A percentile compares a stretch with the other conserved stretches of the same genome.
Evolutionary conservation across 441 rosid genomes (phyloP).

Genomic region (Kokia cookei): DNA sequence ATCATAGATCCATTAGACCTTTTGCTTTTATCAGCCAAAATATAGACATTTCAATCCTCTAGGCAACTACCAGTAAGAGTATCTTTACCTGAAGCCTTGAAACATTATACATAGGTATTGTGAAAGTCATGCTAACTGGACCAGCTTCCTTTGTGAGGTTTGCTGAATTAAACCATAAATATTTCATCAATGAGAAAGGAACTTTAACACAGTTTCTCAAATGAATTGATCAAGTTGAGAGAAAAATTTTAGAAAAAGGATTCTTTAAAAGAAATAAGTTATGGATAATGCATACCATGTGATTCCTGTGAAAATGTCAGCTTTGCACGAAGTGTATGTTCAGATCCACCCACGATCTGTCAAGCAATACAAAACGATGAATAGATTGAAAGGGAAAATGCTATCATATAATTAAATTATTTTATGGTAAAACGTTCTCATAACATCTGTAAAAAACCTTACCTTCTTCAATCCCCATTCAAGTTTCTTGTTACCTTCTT

Average conservation of each 20-base stretch:
- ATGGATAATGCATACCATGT: conserved; percentile 82
- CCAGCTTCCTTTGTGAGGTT: conserved; percentile 93
- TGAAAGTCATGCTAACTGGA: conserved; percentile 96
- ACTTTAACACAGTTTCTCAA: too few species aligned
- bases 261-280: too few species aligned
- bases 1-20: too few species aligned
- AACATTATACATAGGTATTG: conserved; percentile 92
- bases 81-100: conserved; percentile 83
- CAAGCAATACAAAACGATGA: conserved; percentile 10
- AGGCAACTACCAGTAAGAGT: neutral
- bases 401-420: neutral
- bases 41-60: neutral
- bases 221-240: too few species aligned
- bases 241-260: too few species aligned
- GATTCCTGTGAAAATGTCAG: conserved; percentile 85
- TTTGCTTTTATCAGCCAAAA: neutral
- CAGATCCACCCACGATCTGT: conserved; percentile 94
- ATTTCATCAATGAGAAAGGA: neutral
- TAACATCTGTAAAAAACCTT: conserved; percentile 14
- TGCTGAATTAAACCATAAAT: conserved; percentile 40
- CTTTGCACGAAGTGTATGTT: conserved; percentile 87
- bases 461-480: conserved; percentile 96
- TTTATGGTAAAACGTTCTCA: neutral
- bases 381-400: neutral
- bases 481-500: conserved; percentile 77